A percentile compares a stretch with the other conserved stretches of the same genome.
Conservation (phyloP, 2,329 filamentous ascomycete species). For the Verticillium albo-atrum region DNA sequence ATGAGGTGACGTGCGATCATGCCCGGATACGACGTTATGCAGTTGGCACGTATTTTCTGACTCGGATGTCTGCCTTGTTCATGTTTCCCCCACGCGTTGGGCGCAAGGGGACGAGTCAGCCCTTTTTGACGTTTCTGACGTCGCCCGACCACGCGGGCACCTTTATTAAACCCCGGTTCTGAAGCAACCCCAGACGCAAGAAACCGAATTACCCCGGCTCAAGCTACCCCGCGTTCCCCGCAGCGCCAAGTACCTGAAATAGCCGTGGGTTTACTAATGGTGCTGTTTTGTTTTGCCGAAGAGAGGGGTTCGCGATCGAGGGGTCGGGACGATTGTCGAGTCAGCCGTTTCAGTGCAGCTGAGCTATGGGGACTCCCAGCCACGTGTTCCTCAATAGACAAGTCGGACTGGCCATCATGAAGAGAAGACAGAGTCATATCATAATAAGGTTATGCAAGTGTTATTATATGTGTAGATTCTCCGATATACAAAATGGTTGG, state of each 20-base stretch:
- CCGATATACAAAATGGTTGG: no score
- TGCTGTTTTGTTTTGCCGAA: background rate
- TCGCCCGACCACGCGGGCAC: background rate
- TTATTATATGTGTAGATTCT: no score
- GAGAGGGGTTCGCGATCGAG: background rate
- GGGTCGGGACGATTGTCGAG: background rate
- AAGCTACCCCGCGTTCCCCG: conserved; percentile 2
- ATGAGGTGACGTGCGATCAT: background rate
- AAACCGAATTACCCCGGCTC: background rate
- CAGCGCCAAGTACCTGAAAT: background rate
- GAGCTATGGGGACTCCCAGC: no score
- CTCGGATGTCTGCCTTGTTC: background rate
- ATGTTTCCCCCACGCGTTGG: background rate
- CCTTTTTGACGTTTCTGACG: no score
- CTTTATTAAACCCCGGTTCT: background rate
- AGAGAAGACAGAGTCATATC: no score
- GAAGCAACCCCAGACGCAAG: background rate
- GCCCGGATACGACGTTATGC: background rate
- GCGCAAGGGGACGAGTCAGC: background rate
- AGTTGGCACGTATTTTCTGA: background rate
- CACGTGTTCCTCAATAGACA: background rate
- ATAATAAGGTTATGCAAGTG: no score
- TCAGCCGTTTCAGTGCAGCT: background rate
- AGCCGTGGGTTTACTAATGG: background rate
- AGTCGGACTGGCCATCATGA: background rate